A percentile compares a stretch with the other conserved stretches of the same genome.
Evolutionary conservation across 192 early-diverging fungal genomes (phyloP).

Genomic region (Coemansia sp.): DNA sequence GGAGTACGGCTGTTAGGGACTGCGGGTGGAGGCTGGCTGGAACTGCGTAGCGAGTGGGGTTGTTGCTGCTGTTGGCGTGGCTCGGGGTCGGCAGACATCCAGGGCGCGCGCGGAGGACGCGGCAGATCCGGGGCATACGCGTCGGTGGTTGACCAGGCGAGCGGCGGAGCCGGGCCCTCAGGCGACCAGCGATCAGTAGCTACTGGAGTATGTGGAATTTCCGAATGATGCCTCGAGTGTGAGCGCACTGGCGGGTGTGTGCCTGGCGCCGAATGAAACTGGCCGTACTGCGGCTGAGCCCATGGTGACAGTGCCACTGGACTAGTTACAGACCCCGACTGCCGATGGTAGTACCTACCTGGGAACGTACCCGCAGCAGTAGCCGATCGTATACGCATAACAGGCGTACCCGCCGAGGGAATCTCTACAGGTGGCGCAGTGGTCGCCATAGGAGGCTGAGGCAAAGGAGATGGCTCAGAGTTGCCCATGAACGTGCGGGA

Average conservation of each 20-base stretch:
- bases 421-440: neutral
- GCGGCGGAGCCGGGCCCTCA: neutral
- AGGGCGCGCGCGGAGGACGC: constrained; percentile 31
- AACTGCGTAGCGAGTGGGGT: neutral
- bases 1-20: neutral
- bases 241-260: neutral
- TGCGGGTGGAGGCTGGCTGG: constrained; percentile 20
- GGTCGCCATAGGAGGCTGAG: neutral
- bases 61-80: neutral
- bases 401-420: neutral
- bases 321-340: neutral
- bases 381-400: neutral
- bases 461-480: neutral
- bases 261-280: neutral
- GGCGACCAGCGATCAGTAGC: neutral
- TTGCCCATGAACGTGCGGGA: constrained; percentile 21
- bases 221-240: constrained; percentile 2
- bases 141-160: neutral
- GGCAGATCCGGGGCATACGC: constrained; percentile 3
- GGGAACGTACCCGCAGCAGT: neutral
- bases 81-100: constrained; percentile 10
- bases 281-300: constrained; percentile 3
- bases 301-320: neutral
- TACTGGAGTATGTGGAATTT: neutral
- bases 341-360: neutral